Percentiles rank a stretch among this genome's conserved stretches.
Conservation (phyloP, 345 rosid species). For the Arabidopsis arenosa region DNA sequence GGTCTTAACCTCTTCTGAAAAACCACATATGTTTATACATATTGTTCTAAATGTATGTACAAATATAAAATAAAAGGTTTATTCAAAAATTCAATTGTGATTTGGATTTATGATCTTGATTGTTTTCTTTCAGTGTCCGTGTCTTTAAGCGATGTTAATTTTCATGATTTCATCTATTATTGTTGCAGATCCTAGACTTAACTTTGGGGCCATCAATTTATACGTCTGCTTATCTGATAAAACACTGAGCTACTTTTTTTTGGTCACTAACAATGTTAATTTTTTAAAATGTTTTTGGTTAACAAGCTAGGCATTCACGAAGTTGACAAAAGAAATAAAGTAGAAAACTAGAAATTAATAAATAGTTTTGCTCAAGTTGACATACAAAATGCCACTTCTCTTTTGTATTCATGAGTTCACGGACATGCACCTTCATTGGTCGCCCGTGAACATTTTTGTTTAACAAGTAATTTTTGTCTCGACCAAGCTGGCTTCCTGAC, state of each 20-base stretch:
- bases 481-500: conserved; percentile 35
- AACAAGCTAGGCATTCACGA: conserved; percentile 16
- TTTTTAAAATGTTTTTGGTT: background rate
- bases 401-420: conserved; percentile 39
- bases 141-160: background rate
- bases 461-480: conserved; percentile 22
- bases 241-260: background rate
- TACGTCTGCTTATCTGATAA: background rate
- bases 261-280: background rate
- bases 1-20: background rate
- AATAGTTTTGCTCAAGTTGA: conserved; percentile 15
- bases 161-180: background rate
- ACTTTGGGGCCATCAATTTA: conserved; percentile 16
- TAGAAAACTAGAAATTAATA: background rate
- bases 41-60: background rate
- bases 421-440: conserved; percentile 40
- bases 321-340: conserved; percentile 33
- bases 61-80: background rate
- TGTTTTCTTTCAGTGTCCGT: background rate
- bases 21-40: background rate
- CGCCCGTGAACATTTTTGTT: conserved; percentile 43
- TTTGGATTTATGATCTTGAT: conserved; percentile 27
- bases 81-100: background rate
- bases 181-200: background rate
- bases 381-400: conserved; percentile 25